These are phyloP conservation scores for Fusarium sterilihyphosum DNA, from an alignment of 2,329 filamentous ascomycete genomes.

Conservation along the genomic window DNA sequence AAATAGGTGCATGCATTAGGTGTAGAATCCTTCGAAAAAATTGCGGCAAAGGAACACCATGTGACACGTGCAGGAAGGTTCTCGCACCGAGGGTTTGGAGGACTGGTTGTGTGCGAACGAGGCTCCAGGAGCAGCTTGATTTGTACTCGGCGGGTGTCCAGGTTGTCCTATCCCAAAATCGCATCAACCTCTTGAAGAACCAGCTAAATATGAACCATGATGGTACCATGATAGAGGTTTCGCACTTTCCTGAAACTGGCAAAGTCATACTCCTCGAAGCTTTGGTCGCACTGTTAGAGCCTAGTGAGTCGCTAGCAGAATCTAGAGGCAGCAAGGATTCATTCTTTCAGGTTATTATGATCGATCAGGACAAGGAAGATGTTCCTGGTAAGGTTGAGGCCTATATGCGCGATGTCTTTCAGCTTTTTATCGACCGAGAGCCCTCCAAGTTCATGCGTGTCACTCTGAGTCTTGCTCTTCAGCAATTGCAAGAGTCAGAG, in stretches of 20 bases:
- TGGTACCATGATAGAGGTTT: conserved; percentile 64
- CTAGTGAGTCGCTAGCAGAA: conserved; percentile 48
- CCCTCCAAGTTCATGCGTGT: conserved; percentile 68
- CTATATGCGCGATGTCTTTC: conserved; percentile 68
- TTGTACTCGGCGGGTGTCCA: conserved; percentile 73
- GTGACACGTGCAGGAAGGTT: conserved; percentile 71
- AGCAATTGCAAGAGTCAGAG: conserved; percentile 57
- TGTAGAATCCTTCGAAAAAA: conserved; percentile 74
- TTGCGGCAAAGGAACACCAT: conserved; percentile 71
- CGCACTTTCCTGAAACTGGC: conserved; percentile 65
- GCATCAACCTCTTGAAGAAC: conserved; percentile 65
- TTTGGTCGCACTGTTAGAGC: conserved; percentile 48
- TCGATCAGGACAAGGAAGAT: conserved; percentile 70
- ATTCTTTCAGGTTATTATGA: conserved; percentile 59
- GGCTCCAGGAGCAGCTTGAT: conserved; percentile 69
- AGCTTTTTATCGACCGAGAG: conserved; percentile 67
- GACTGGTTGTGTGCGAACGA: conserved; percentile 70
- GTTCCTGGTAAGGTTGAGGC: conserved; percentile 66
- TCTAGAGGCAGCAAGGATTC: conserved; percentile 49
- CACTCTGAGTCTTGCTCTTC: conserved; percentile 64
- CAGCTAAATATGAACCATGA: conserved; percentile 60
- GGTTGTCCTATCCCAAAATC: conserved; percentile 68
- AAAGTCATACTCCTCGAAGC: conserved; percentile 55
- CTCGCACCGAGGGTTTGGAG: conserved; percentile 73
- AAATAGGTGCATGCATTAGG: conserved; percentile 72